phyloP scores from a whole-genome alignment of 306 rosid species.

The Ammopiptanthus mongolicus region DNA sequence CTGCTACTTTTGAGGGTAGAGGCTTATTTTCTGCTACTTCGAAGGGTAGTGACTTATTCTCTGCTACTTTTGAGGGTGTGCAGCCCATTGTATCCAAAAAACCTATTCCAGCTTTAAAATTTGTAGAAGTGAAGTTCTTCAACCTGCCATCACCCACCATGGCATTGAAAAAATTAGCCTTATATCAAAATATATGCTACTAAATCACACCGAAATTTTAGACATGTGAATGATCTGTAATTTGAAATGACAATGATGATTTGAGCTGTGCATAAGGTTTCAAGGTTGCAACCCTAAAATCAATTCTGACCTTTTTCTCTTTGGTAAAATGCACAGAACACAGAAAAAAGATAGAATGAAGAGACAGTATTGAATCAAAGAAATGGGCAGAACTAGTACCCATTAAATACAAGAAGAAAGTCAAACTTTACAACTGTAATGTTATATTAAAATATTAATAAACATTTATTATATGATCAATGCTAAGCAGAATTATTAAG shows the following conservation, averaged over 20 bases:
- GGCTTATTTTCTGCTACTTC: not conserved
- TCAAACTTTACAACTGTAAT: not conserved
- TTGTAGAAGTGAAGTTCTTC: not conserved
- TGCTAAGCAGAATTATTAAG: too few species aligned
- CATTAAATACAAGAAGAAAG: not conserved
- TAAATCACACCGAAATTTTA: not conserved
- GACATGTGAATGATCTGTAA: not conserved
- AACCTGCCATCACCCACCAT: slow-evolving; percentile 3
- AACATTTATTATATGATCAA: too few species aligned
- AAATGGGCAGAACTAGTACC: not conserved
- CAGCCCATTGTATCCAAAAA: slow-evolving; percentile 20
- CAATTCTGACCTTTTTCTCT: not conserved
- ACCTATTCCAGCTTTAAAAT: not conserved
- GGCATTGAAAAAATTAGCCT: not conserved
- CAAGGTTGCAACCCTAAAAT: not conserved
- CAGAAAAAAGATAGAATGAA: not conserved
- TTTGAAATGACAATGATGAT: not conserved
- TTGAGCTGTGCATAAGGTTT: not conserved
- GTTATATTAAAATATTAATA: too few species aligned
- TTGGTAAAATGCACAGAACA: not conserved
- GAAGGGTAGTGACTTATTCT: not conserved
- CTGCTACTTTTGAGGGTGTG: not conserved
- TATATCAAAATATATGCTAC: not conserved
- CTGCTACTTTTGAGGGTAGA: not conserved
- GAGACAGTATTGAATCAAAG: not conserved